phyloP scores from a whole-genome alignment of 2,329 filamentous ascomycete species.

The Colletotrichum sp. region DNA sequence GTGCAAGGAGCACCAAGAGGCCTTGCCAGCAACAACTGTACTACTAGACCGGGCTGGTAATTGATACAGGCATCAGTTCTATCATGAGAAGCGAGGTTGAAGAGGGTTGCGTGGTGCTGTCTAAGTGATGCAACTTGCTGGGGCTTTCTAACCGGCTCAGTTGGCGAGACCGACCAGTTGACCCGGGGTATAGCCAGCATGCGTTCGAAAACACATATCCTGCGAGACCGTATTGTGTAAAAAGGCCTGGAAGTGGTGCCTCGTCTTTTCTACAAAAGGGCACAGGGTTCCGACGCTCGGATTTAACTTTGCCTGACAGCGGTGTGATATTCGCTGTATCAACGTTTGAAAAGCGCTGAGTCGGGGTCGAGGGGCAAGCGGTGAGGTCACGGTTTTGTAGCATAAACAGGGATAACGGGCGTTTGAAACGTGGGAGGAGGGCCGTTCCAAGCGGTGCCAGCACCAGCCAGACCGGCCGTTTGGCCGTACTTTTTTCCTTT shows the following conservation, averaged over 20 bases:
- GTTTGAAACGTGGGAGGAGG: neutral
- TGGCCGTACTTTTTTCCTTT: neutral
- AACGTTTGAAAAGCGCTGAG: neutral
- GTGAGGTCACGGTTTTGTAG: neutral
- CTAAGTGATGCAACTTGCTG: neutral
- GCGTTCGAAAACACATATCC: neutral
- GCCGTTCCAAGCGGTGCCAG: neutral
- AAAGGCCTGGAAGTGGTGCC: neutral
- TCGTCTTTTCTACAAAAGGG: neutral
- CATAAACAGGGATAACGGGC: neutral
- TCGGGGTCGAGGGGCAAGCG: neutral
- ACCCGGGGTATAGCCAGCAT: neutral
- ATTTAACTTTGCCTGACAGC: neutral
- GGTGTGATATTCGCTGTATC: neutral
- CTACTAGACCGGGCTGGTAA: slow-evolving; percentile 24
- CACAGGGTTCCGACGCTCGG: neutral
- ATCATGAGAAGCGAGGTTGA: neutral
- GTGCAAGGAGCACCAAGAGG: slow-evolving; percentile 1
- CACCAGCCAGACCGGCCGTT: neutral
- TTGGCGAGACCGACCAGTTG: neutral
- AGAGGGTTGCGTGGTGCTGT: neutral
- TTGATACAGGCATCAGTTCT: slow-evolving; percentile 20
- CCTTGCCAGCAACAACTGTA: slow-evolving; percentile 22
- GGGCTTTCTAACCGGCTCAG: neutral
- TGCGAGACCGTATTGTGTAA: neutral